Conservation (phyloP, 202 grass and related monocot species). For the Miscanthus sacchariflorus region DNA sequence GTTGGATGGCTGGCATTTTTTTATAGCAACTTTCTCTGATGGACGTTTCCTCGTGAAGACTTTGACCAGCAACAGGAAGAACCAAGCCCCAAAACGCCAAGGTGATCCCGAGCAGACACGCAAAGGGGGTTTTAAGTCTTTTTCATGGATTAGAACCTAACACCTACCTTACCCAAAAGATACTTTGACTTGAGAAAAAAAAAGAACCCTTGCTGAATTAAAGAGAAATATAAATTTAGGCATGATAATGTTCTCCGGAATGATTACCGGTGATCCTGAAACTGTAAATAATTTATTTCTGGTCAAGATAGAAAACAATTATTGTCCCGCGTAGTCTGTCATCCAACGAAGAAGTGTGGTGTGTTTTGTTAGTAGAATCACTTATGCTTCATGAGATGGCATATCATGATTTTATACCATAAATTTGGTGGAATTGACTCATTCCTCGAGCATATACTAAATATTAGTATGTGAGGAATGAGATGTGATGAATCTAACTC, state of each 20-base stretch:
- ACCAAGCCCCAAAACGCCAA: conserved; percentile 21
- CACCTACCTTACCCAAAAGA: conserved; percentile 34
- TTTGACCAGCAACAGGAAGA: conserved; percentile 51
- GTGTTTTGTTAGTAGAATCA: too few relatives aligned
- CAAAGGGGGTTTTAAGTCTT: conserved; percentile 42
- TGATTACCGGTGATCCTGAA: background rate
- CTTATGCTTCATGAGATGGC: too few relatives aligned
- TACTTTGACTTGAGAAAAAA: conserved; percentile 37
- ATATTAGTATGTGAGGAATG: too few relatives aligned
- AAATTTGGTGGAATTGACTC: too few relatives aligned
- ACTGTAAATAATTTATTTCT: background rate
- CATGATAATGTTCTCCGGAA: background rate
- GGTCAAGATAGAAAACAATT: background rate
- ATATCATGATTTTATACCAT: too few relatives aligned
- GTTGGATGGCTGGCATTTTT: conserved; percentile 30
- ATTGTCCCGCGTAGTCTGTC: background rate
- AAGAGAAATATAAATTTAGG: background rate
- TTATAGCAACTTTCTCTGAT: conserved; percentile 46
- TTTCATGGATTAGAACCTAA: conserved; percentile 50
- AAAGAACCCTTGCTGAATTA: background rate
- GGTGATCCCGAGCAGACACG: conserved; percentile 35
- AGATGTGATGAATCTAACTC: too few relatives aligned
- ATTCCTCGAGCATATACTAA: too few relatives aligned
- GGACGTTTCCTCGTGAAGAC: conserved; percentile 50
- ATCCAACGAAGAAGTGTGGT: background rate